These are phyloP conservation scores for Pythium dissimile DNA, from an alignment of 352 stramenopile species.

Conservation along the genomic window DNA sequence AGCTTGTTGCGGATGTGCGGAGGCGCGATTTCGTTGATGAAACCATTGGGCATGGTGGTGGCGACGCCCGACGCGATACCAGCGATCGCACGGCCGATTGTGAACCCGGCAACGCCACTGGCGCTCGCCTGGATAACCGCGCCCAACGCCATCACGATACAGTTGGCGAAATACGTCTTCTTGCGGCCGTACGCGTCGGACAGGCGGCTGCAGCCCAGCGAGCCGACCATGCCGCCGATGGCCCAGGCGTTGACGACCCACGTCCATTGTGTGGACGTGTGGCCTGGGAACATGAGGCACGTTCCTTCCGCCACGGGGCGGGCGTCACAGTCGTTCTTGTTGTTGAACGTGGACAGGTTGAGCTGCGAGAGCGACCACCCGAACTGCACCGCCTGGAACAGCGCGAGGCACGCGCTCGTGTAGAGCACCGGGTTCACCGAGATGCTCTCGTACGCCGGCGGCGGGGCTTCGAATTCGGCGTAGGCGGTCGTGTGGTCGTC, in stretches of 20 bases:
- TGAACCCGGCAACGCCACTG: conserved; percentile 33
- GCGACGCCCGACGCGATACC: conserved; percentile 46
- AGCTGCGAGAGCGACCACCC: conserved; percentile 60
- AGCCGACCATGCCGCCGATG: conserved; percentile 47
- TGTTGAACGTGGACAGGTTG: conserved; percentile 59
- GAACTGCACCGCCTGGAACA: conserved; percentile 54
- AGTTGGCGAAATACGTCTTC: conserved; percentile 29
- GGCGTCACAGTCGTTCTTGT: conserved; percentile 41
- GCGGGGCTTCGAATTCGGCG: too few species aligned
- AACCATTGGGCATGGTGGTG: conserved; percentile 21
- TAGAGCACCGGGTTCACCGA: conserved; percentile 38
- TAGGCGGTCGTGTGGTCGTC: too few species aligned
- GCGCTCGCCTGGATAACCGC: conserved; percentile 31
- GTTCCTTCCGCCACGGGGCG: conserved; percentile 24
- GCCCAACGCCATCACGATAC: conserved; percentile 36
- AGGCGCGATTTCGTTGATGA: conserved; percentile 29
- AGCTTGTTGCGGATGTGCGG: conserved; percentile 33
- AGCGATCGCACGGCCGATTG: conserved; percentile 38
- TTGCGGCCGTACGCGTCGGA: conserved; percentile 48
- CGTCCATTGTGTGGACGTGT: conserved; percentile 50
- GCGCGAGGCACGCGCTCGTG: conserved; percentile 38
- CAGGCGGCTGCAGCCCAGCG: conserved; percentile 30
- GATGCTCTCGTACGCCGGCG: too few species aligned
- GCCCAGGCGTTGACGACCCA: conserved; percentile 53
- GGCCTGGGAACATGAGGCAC: conserved; percentile 39